Evolutionary conservation across 148 eudicot genomes (phyloP).

Genomic region (Rhododendron williamsianum): DNA sequence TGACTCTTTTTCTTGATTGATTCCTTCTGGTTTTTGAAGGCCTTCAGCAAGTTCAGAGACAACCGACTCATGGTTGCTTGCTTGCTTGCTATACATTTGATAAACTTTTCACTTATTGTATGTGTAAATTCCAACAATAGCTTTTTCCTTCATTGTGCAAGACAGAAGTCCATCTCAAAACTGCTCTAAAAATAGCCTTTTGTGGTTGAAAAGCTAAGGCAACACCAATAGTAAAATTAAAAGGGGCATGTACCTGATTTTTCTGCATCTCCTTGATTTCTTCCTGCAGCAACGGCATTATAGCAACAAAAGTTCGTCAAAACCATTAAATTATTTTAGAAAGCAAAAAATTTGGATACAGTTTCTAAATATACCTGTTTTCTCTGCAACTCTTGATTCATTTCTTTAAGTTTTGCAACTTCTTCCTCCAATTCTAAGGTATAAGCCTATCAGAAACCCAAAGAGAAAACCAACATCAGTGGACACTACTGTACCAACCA

Average conservation of each 20-base stretch:
- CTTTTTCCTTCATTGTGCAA: too few relatives aligned
- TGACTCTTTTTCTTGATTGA: background rate
- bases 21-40: background rate
- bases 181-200: background rate
- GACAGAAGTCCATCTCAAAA: too few relatives aligned
- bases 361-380: constrained; percentile 30
- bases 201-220: background rate
- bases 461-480: background rate
- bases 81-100: background rate
- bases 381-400: constrained; percentile 37
- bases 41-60: background rate
- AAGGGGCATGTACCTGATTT: constrained; percentile 31
- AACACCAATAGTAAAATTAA: background rate
- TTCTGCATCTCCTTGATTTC: constrained; percentile 44
- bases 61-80: background rate
- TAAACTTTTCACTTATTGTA: background rate
- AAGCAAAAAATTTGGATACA: background rate
- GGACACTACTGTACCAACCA: background rate
- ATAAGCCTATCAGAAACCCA: constrained; percentile 34
- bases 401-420: constrained; percentile 46
- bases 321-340: background rate
- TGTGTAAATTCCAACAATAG: background rate
- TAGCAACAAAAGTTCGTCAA: background rate
- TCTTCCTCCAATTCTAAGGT: constrained; percentile 57
- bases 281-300: constrained; percentile 24